Evolutionary conservation across 208 protist species (phyloP).

Genomic region (Acanthamoeba culbertsoni): DNA sequence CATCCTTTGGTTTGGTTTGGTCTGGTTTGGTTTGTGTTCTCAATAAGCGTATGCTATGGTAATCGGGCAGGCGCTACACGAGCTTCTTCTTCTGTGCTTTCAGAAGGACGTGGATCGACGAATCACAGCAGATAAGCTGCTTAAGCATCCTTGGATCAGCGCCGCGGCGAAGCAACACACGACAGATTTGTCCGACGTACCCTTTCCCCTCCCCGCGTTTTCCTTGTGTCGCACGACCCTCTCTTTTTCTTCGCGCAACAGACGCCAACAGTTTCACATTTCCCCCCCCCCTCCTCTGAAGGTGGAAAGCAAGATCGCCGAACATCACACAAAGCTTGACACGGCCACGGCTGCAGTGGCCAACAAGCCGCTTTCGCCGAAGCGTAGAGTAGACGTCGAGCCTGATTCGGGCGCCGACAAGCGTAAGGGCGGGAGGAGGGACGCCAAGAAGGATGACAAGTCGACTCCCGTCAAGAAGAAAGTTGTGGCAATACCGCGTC

Average conservation of each 20-base stretch:
- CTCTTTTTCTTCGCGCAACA: no score
- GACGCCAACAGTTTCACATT: no score
- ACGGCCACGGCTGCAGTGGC: not conserved
- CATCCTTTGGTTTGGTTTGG: not conserved
- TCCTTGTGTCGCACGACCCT: no score
- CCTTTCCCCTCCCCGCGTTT: not conserved
- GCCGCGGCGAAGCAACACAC: not conserved
- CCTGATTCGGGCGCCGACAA: not conserved
- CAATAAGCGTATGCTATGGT: not conserved
- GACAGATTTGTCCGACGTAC: not conserved
- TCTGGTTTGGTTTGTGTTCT: not conserved
- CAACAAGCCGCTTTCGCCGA: slow-evolving; percentile 39
- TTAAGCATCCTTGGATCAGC: slow-evolving; percentile 79
- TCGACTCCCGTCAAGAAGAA: not conserved
- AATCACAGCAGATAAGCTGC: slow-evolving; percentile 78
- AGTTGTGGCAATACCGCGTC: not conserved
- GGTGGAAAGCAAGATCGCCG: slow-evolving; percentile 38
- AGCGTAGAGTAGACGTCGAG: slow-evolving; percentile 3
- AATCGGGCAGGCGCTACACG: not conserved
- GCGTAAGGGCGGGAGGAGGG: not conserved
- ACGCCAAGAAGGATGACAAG: not conserved
- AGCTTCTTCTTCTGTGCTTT: slow-evolving; percentile 83
- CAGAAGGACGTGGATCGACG: slow-evolving; percentile 82
- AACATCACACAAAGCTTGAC: slow-evolving; percentile 56
- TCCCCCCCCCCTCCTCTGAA: not conserved